Base-by-base conservation (phyloP, 768 basidiomycete species). In the Rhodosporidiobolus odoratus region DNA sequence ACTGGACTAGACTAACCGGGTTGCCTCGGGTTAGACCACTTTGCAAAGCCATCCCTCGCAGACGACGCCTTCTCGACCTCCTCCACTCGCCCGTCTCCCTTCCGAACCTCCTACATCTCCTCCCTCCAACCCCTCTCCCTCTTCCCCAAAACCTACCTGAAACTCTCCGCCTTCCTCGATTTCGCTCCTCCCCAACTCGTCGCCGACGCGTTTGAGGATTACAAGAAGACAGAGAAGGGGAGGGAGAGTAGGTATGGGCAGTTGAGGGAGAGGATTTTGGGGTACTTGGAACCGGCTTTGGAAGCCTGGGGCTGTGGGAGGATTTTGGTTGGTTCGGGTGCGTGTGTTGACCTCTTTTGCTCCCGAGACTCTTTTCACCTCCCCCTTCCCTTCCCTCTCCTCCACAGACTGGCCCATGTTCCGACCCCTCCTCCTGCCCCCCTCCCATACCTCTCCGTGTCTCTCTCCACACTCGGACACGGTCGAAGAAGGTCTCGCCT, bases 361-460 rank as follows among this genome's bases (percentile, higher is more conserved):
- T 52, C 32, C 27, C 35, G 15, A 19, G 48, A 16, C 32, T 66
- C 27, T 3, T 6, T 32, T 34, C 27, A 35, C 3, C 34, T 16
- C 30, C n/a, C 47, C 35, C 47, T 35, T 34, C 34, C 21, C 4
- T 47, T 17, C 37, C 45, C 15, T 12, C 19, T 21, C 38, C 47
- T 27, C 34, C 48, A 15, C 50, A 68, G 72, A 74, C 63, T 74
- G 72, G 72, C 72, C 72, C 12, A 74, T 74, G 72, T 67, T 74
- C 58, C 72, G 72, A 23, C 40, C 68, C 7, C 37, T 35, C 35
- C 38, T 62, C 23, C 41, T 66, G 9, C 45, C 59, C 16, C 0
- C 64, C 23, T 15, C 59, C 4, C 25, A 43, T 1, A 43, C 53
- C 35, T 62, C 67, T 1, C 30, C 53, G 7, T 38, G 58, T 2